Percentiles rank a stretch among this genome's conserved stretches.
Evolutionary conservation across 768 basidiomycete species (phyloP).

Genomic region (Mycena vulgaris): DNA sequence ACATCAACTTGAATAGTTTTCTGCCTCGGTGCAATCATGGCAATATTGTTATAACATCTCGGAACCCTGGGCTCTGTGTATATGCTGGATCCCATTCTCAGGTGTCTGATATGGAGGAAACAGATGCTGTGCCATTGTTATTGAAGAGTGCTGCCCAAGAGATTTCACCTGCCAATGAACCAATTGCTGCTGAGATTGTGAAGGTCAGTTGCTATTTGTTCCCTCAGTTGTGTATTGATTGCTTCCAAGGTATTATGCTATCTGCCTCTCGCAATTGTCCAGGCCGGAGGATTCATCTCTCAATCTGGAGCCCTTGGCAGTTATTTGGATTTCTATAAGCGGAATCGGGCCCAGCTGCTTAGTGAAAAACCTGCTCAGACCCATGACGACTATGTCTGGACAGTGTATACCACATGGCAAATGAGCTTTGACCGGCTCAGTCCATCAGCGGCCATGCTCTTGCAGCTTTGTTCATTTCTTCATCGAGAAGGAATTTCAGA

Average conservation of each 20-base stretch:
- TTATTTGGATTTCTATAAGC: constrained; percentile 16
- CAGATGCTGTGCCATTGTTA: constrained; percentile 6
- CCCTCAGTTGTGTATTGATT: neutral
- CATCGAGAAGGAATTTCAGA: constrained; percentile 23
- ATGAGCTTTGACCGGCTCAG: no score
- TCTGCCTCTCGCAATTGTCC: constrained; percentile 22
- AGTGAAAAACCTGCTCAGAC: constrained; percentile 14
- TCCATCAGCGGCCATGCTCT: no score
- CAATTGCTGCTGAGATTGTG: constrained; percentile 28
- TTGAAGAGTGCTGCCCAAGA: constrained; percentile 10
- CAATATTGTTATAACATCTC: constrained; percentile 32
- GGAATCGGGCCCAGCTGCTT: constrained; percentile 3
- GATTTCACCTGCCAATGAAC: neutral
- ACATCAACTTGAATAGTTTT: constrained; percentile 17
- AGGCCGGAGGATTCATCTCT: constrained; percentile 27
- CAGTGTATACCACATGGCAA: no score
- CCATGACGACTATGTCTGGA: no score
- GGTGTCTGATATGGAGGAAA: no score
- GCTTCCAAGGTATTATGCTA: constrained; percentile 17
- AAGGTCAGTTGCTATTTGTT: constrained; percentile 14
- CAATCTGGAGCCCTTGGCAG: constrained; percentile 4
- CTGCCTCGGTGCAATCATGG: constrained; percentile 29
- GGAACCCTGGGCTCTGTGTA: constrained; percentile 20
- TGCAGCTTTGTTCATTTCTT: constrained; percentile 15
- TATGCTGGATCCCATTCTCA: constrained; percentile 8